These are phyloP conservation scores for Hirsutella minnesotensis DNA, from an alignment of 2,329 filamentous ascomycete species.

Conservation along the genomic window DNA sequence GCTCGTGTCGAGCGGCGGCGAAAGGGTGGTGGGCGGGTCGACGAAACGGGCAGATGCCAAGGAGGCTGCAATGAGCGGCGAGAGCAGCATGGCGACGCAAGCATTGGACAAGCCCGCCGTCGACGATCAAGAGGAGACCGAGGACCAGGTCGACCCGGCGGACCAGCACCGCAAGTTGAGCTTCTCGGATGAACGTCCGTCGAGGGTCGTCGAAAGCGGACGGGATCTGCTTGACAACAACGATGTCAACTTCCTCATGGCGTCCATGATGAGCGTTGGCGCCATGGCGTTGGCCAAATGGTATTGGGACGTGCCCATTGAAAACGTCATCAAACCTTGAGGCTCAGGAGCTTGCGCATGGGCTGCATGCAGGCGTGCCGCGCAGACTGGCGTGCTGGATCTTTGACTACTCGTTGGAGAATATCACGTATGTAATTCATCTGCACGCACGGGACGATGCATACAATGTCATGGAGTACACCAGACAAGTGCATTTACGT, in stretches of 20 bases:
- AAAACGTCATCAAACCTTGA: slow-evolving; percentile 22
- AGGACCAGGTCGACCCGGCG: slow-evolving; percentile 11
- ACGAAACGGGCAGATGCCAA: slow-evolving; percentile 25
- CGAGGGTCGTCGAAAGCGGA: slow-evolving; percentile 52
- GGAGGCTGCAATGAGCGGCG: slow-evolving; percentile 27
- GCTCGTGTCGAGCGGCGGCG: slow-evolving; percentile 28
- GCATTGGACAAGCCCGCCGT: slow-evolving; percentile 18
- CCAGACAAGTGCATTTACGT: no score
- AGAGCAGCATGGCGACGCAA: slow-evolving; percentile 31
- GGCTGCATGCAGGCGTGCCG: background rate
- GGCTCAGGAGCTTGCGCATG: background rate
- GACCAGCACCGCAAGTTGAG: slow-evolving; percentile 37
- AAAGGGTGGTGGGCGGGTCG: slow-evolving; percentile 14
- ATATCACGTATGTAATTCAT: no score
- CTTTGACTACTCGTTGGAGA: no score
- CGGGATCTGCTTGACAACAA: slow-evolving; percentile 84
- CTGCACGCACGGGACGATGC: no score
- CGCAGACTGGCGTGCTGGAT: background rate
- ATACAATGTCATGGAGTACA: no score
- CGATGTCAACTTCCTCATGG: slow-evolving; percentile 90
- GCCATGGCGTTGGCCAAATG: slow-evolving; percentile 56
- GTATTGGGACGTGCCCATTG: slow-evolving; percentile 46
- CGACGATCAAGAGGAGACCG: slow-evolving; percentile 21
- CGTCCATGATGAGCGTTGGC: slow-evolving; percentile 63
- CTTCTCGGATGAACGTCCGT: slow-evolving; percentile 45